A percentile compares a stretch with the other conserved stretches of the same genome.
phyloP scores from a whole-genome alignment of 202 grass and related monocot genomes.

The Miscanthus sacchariflorus region DNA sequence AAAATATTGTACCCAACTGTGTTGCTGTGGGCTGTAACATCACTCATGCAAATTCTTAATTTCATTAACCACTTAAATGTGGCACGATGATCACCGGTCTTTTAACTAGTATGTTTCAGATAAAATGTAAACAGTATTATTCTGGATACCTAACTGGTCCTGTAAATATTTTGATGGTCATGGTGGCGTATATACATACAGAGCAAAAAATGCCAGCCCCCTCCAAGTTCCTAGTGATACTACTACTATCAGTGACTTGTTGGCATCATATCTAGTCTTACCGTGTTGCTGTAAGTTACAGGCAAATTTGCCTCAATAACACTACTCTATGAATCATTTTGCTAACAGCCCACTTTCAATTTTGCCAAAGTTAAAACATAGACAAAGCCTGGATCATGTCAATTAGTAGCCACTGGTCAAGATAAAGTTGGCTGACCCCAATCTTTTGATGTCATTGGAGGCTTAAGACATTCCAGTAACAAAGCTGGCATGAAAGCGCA shows the following conservation, averaged over 20 bases:
- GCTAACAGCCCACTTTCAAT: background rate
- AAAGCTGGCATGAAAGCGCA: background rate
- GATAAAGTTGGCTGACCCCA: no score
- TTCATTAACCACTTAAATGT: constrained; percentile 9
- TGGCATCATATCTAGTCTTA: background rate
- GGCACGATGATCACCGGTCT: background rate
- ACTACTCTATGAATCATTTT: background rate
- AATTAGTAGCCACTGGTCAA: background rate
- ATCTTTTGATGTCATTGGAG: background rate
- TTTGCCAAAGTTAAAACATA: constrained; percentile 3
- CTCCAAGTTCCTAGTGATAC: background rate
- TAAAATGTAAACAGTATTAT: constrained; percentile 3
- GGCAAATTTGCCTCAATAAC: background rate
- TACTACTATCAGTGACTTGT: background rate
- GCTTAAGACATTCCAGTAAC: constrained; percentile 13
- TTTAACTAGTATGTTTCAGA: background rate
- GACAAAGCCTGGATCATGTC: background rate
- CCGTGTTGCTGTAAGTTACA: background rate
- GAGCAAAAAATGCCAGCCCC: no score
- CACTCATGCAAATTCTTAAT: background rate
- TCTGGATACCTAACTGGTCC: background rate
- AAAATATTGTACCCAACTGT: background rate
- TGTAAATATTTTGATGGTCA: background rate
- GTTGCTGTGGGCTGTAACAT: background rate
- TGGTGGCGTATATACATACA: background rate